A percentile compares a stretch with the other conserved stretches of the same genome.
phyloP scores from a whole-genome alignment of 495 filamentous ascomycete species.

The Talaromyces thailandensis region DNA sequence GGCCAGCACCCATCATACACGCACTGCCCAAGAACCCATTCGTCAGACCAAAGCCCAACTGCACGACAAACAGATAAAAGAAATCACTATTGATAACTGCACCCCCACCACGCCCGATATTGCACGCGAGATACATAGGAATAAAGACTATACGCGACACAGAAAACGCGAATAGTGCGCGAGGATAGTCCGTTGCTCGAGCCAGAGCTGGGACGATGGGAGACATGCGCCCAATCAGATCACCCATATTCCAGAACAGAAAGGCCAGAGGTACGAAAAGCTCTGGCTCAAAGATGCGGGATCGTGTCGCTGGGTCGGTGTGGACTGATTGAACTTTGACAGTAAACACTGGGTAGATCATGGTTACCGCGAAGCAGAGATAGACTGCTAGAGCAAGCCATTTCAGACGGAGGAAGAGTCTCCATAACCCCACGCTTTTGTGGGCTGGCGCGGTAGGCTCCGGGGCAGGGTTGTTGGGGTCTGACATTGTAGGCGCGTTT shows the following conservation, averaged over 20 bases:
- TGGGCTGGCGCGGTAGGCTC: background rate
- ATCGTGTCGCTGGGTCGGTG: slow-evolving; percentile 28
- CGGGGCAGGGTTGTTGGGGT: slow-evolving; percentile 3
- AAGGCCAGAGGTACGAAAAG: slow-evolving; percentile 87
- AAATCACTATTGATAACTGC: slow-evolving; percentile 68
- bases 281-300: slow-evolving; percentile 56
- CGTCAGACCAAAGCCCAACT: slow-evolving; percentile 71
- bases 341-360: slow-evolving; percentile 94
- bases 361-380: slow-evolving; percentile 71
- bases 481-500: background rate
- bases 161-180: slow-evolving; percentile 51
- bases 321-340: slow-evolving; percentile 64
- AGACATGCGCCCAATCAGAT: slow-evolving; percentile 66
- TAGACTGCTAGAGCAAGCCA: slow-evolving; percentile 65
- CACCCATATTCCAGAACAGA: slow-evolving; percentile 89
- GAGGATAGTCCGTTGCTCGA: slow-evolving; percentile 48
- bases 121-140: slow-evolving; percentile 84
- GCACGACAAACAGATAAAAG: slow-evolving; percentile 80
- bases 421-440: slow-evolving; percentile 54
- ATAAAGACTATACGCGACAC: slow-evolving; percentile 60
- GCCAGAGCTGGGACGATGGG: slow-evolving; percentile 55
- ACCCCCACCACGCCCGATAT: slow-evolving; percentile 53
- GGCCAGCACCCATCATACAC: slow-evolving; percentile 83
- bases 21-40: slow-evolving; percentile 79
- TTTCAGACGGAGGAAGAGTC: slow-evolving; percentile 62